A percentile compares a stretch with the other conserved stretches of the same genome.
phyloP scores from a whole-genome alignment of 1,284 basidiomycete species.

The Puccinia coronata region DNA sequence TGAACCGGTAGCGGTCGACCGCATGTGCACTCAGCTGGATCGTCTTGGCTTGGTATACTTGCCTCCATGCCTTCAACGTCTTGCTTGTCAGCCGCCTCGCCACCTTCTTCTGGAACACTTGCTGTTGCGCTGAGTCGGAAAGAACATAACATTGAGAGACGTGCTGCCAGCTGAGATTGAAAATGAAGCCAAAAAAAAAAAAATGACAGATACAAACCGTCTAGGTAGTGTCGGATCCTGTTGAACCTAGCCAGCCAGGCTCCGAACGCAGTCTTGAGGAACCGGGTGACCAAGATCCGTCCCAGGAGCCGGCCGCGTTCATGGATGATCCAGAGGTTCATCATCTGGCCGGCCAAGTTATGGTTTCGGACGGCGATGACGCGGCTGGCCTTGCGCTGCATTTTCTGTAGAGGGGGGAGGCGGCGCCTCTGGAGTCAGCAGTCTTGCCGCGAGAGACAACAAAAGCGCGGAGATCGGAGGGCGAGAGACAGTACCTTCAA shows the following conservation, averaged over 20 bases:
- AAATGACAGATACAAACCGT: background rate
- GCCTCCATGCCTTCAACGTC: slow-evolving; percentile 17
- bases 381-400: slow-evolving; percentile 24
- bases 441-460: no score
- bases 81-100: background rate
- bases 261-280: background rate
- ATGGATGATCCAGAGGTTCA: slow-evolving; percentile 35
- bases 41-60: background rate
- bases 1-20: slow-evolving; percentile 8
- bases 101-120: slow-evolving; percentile 37
- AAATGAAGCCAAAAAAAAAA: no score
- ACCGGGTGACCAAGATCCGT: slow-evolving; percentile 23
- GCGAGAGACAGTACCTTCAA: slow-evolving; percentile 16
- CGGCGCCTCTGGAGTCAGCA: no score
- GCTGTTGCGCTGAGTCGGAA: background rate
- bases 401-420: slow-evolving; percentile 25
- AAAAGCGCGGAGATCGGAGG: no score
- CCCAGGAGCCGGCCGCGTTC: slow-evolving; percentile 22
- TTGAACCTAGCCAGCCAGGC: slow-evolving; percentile 18
- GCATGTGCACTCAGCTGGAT: background rate
- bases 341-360: slow-evolving; percentile 30
- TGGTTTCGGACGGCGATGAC: slow-evolving; percentile 33
- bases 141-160: background rate
- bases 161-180: no score
- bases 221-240: slow-evolving; percentile 1